Evolutionary conservation across 345 rosid genomes (phyloP).

Genomic region (Populus simonii): DNA sequence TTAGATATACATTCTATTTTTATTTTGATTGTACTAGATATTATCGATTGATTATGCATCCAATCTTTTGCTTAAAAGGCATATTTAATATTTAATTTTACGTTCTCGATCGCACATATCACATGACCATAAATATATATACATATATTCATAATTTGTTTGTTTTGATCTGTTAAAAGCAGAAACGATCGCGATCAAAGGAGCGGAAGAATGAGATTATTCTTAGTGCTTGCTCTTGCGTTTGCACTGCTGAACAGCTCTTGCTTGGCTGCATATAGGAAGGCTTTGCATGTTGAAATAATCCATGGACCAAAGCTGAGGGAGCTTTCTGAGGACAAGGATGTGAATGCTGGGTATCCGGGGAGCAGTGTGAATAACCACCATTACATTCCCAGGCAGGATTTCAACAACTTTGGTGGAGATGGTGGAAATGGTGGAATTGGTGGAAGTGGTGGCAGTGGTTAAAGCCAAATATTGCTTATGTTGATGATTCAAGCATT

Average conservation of each 20-base stretch:
- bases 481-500: too few species aligned
- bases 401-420: constrained; percentile 35
- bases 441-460: constrained; percentile 22
- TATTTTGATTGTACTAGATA: not conserved
- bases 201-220: constrained; percentile 17
- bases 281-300: not conserved
- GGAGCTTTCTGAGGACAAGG: not conserved
- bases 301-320: not conserved
- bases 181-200: too few species aligned
- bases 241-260: constrained; percentile 20
- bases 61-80: too few species aligned
- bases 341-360: constrained; percentile 11
- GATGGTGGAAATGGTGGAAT: constrained; percentile 22
- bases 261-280: constrained; percentile 18
- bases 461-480: not conserved
- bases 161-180: not conserved
- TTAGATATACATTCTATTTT: not conserved
- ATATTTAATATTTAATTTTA: not conserved
- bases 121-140: too few species aligned
- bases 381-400: constrained; percentile 55
- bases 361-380: constrained; percentile 37
- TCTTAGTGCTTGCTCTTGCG: constrained; percentile 17
- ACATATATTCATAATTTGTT: not conserved
- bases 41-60: not conserved
- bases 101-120: too few species aligned